phyloP scores from a whole-genome alignment of 306 rosid species.

The Prunus fruticosa region DNA sequence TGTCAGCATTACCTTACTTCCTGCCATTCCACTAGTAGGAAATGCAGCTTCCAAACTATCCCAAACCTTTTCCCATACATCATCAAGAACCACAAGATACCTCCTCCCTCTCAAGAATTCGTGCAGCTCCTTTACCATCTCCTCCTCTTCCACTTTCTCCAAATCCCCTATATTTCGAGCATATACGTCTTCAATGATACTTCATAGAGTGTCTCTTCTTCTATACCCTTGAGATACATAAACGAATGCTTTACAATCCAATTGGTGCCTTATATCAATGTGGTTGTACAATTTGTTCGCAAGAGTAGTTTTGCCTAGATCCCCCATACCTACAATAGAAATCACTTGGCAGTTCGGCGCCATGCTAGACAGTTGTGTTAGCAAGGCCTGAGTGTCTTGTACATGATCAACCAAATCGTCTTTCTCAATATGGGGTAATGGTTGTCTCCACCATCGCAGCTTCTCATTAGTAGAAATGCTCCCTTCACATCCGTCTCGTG shows the following conservation, averaged over 20 bases:
- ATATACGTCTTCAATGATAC: not conserved
- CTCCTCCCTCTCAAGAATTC: not conserved
- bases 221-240: not conserved
- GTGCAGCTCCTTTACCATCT: not conserved
- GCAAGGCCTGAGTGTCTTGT: not conserved
- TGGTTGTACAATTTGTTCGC: too few species aligned
- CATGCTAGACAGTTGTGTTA: not conserved
- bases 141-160: not conserved
- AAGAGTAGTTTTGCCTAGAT: too few species aligned
- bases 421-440: not conserved
- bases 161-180: not conserved
- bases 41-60: not conserved
- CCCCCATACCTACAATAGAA: too few species aligned
- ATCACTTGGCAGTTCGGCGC: too few species aligned
- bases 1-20: too few species aligned
- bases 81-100: constrained; percentile 3
- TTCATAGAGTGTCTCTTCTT: not conserved
- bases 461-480: not conserved
- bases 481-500: not conserved
- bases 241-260: not conserved
- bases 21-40: too few species aligned
- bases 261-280: not conserved
- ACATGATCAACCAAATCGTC: not conserved
- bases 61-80: not conserved
- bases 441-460: not conserved